Percentiles rank a stretch among this genome's conserved stretches.
Conservation (phyloP, 192 early-diverging fungal species). For the Paraglomus occultum region DNA sequence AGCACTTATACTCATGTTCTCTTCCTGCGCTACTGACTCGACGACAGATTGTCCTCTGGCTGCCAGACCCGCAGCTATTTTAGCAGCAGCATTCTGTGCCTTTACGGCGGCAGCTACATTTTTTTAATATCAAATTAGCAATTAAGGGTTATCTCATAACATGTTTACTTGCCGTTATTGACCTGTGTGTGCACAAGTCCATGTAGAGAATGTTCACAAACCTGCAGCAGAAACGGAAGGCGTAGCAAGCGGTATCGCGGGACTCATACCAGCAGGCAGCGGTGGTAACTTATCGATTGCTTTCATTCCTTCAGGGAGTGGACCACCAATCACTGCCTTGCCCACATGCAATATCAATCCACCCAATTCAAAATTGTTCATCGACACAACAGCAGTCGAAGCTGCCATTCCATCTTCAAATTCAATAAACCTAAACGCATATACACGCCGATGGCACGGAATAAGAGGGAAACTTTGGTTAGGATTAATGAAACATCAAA, state of each 20-base stretch:
- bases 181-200: neutral
- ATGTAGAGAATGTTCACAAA: slow-evolving; percentile 17
- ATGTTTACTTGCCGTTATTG: neutral
- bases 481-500: too few relatives aligned
- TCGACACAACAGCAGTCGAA: slow-evolving; percentile 57
- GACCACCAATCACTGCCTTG: slow-evolving; percentile 72
- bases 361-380: slow-evolving; percentile 80
- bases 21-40: slow-evolving; percentile 53
- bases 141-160: neutral
- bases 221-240: slow-evolving; percentile 33
- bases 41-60: slow-evolving; percentile 41
- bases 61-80: slow-evolving; percentile 44
- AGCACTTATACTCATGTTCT: slow-evolving; percentile 51
- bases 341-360: slow-evolving; percentile 66
- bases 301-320: slow-evolving; percentile 78
- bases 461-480: too few relatives aligned
- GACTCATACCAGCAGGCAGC: slow-evolving; percentile 13
- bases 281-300: slow-evolving; percentile 58
- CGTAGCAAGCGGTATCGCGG: slow-evolving; percentile 28
- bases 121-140: neutral
- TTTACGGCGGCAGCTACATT: slow-evolving; percentile 38
- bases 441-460: neutral
- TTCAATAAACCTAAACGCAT: slow-evolving; percentile 67
- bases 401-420: slow-evolving; percentile 63
- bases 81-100: slow-evolving; percentile 47